Evolutionary conservation across 2,329 filamentous ascomycete species (phyloP).

Genomic region (Aspergillus awamori): DNA sequence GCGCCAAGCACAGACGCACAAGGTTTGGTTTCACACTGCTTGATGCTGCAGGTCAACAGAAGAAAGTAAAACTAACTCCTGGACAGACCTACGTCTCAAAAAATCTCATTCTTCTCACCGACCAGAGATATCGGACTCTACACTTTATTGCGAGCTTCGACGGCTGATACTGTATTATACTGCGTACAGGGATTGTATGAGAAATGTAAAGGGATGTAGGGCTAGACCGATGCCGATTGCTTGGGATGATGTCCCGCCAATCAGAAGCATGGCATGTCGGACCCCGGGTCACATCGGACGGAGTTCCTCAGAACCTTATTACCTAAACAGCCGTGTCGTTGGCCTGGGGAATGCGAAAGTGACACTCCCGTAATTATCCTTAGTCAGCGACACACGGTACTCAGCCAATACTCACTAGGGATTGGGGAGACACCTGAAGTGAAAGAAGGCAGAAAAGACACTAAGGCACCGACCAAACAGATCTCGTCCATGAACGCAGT

Average conservation of each 20-base stretch:
- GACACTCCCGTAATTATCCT: background rate
- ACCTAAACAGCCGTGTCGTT: conserved; percentile 13
- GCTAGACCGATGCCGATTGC: conserved; percentile 11
- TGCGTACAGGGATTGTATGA: background rate
- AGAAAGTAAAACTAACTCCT: background rate
- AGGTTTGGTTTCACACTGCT: background rate
- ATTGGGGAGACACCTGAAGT: background rate
- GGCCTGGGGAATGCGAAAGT: background rate
- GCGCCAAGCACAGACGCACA: background rate
- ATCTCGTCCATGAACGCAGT: background rate
- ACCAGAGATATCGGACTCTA: background rate
- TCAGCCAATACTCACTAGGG: no score
- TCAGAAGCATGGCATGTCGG: conserved; percentile 4
- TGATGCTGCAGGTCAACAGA: background rate
- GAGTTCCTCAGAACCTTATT: conserved; percentile 19
- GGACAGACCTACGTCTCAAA: background rate
- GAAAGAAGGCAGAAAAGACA: background rate
- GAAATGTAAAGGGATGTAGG: conserved; percentile 1
- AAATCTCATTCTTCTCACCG: background rate
- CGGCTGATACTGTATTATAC: conserved; percentile 8
- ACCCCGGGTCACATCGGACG: conserved; percentile 12
- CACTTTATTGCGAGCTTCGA: background rate
- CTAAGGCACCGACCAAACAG: background rate
- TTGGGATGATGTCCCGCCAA: conserved; percentile 14
- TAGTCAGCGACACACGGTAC: background rate